These are phyloP conservation scores for Candida sp. DNA, from an alignment of 1,139 yeast genomes.

Conservation along the genomic window DNA sequence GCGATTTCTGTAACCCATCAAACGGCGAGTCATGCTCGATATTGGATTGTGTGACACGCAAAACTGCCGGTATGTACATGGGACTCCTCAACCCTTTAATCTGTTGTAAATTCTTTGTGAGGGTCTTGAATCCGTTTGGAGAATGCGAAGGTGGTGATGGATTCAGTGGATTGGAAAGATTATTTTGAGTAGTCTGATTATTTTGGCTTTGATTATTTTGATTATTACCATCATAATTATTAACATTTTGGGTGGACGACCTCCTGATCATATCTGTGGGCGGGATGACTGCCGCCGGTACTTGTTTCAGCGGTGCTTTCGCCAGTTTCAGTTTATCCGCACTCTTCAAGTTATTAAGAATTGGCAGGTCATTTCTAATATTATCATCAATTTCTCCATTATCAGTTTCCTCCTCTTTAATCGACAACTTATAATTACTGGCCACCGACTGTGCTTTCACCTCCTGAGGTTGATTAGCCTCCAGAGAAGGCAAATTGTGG, in stretches of 20 bases:
- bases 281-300: constrained; percentile 24
- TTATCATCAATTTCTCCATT: background rate
- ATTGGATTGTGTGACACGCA: constrained; percentile 45
- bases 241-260: constrained; percentile 3
- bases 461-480: background rate
- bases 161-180: background rate
- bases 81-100: constrained; percentile 78
- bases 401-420: background rate
- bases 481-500: background rate
- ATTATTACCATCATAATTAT: background rate
- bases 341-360: background rate
- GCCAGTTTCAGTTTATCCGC: constrained; percentile 2
- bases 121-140: constrained; percentile 6
- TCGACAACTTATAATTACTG: background rate
- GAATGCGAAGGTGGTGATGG: background rate
- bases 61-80: constrained; percentile 85
- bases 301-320: constrained; percentile 5
- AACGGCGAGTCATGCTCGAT: constrained; percentile 7
- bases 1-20: constrained; percentile 4
- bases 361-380: background rate
- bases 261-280: constrained; percentile 18
- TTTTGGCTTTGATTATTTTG: background rate
- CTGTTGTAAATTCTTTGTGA: constrained; percentile 41
- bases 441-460: constrained; percentile 1
- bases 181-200: background rate